These are phyloP conservation scores for Candida manassasensis DNA, from an alignment of 805 yeast species.

Conservation along the genomic window DNA sequence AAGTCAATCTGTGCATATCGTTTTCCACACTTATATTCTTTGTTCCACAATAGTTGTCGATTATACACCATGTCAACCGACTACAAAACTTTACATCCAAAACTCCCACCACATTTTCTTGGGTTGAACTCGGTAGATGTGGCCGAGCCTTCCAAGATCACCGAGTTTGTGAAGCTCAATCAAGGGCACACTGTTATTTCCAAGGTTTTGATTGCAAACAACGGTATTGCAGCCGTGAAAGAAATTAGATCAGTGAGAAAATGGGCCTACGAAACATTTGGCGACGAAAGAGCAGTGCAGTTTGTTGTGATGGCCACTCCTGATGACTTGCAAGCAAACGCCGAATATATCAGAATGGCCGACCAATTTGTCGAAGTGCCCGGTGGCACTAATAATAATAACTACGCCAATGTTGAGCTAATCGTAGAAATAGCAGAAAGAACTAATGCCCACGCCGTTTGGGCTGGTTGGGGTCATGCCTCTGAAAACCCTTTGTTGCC, in stretches of 20 bases:
- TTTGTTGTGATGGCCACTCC: slow-evolving; percentile 99
- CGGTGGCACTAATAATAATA: slow-evolving; percentile 98
- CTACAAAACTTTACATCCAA: slow-evolving; percentile 23
- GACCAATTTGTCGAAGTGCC: slow-evolving; percentile 98
- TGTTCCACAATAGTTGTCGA: background rate
- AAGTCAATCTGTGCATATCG: background rate
- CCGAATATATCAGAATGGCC: slow-evolving; percentile 98
- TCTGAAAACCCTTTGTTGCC: slow-evolving; percentile 97
- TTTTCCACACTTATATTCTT: background rate
- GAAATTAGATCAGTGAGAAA: slow-evolving; percentile 96
- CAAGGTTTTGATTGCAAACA: slow-evolving; percentile 88
- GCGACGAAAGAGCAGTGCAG: slow-evolving; percentile 87
- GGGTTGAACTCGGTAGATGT: slow-evolving; percentile 75
- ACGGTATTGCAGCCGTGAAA: slow-evolving; percentile 99
- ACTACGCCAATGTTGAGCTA: slow-evolving; percentile 95
- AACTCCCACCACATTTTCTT: slow-evolving; percentile 67
- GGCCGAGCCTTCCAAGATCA: slow-evolving; percentile 75
- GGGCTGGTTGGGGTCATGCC: slow-evolving; percentile 99
- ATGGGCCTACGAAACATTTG: slow-evolving; percentile 99
- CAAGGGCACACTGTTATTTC: slow-evolving; percentile 95
- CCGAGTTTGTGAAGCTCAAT: slow-evolving; percentile 77
- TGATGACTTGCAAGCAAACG: slow-evolving; percentile 95
- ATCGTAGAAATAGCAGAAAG: slow-evolving; percentile 97
- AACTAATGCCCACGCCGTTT: slow-evolving; percentile 93
- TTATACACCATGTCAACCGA: slow-evolving; percentile 12